Conservation (phyloP, 805 yeast species). For the Wickerhamiella slavikovae region DNA sequence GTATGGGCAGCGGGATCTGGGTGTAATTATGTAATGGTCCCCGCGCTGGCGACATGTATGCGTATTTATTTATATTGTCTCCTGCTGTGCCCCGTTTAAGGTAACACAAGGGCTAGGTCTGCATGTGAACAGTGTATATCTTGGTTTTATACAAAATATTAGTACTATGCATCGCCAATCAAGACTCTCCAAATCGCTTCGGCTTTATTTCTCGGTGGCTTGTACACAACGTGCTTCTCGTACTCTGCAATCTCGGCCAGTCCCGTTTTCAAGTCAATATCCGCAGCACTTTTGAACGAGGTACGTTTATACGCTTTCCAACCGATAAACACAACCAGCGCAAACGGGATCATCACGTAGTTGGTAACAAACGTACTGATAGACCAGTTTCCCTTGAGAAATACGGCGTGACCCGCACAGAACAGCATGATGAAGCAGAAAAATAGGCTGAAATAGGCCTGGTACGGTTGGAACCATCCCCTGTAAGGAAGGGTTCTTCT, state of each 20-base stretch:
- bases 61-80: too few species aligned
- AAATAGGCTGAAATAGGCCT: slow-evolving; percentile 27
- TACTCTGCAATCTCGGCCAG: slow-evolving; percentile 38
- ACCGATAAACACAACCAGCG: slow-evolving; percentile 24
- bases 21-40: too few species aligned
- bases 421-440: slow-evolving; percentile 30
- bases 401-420: slow-evolving; percentile 50
- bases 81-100: too few species aligned
- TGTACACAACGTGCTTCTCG: slow-evolving; percentile 17
- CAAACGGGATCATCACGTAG: slow-evolving; percentile 50
- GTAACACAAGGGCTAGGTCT: too few species aligned
- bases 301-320: slow-evolving; percentile 36
- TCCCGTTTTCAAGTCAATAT: slow-evolving; percentile 35
- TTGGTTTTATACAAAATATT: too few species aligned
- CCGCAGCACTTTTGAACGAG: slow-evolving; percentile 24
- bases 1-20: too few species aligned
- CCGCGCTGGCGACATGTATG: too few species aligned
- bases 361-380: slow-evolving; percentile 41
- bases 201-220: slow-evolving; percentile 31
- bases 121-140: too few species aligned
- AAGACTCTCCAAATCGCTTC: too few species aligned
- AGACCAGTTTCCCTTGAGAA: slow-evolving; percentile 46
- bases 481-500: slow-evolving; percentile 27
- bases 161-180: too few species aligned
- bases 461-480: slow-evolving; percentile 40